Conservation (phyloP, 1,284 basidiomycete species). For the Wallemia hederae region DNA sequence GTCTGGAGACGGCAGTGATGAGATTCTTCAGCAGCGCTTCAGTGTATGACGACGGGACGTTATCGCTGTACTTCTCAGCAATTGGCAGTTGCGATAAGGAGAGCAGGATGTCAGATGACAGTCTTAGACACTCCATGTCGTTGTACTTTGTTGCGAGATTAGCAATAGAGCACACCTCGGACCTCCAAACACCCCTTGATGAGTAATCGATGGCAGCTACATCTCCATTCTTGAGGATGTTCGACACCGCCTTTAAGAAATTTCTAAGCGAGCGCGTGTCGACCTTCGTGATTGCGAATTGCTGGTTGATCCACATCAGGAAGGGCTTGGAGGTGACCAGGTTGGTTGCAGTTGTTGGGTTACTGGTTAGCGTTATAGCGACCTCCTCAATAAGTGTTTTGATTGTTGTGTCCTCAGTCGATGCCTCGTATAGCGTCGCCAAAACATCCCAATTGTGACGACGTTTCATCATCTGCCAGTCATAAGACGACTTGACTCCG, state of each 20-base stretch:
- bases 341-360: slow-evolving; percentile 32
- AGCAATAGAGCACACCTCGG: slow-evolving; percentile 6
- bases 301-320: slow-evolving; percentile 48
- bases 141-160: slow-evolving; percentile 21
- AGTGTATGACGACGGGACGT: slow-evolving; percentile 9
- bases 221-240: slow-evolving; percentile 2
- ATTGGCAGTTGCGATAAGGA: background rate
- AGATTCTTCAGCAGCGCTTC: slow-evolving; percentile 38
- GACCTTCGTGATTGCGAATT: slow-evolving; percentile 18
- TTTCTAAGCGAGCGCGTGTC: background rate
- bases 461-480: slow-evolving; percentile 52
- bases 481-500: slow-evolving; percentile 29
- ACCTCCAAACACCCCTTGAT: background rate
- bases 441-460: slow-evolving; percentile 66
- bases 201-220: background rate
- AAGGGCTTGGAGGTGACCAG: slow-evolving; percentile 37
- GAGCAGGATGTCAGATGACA: background rate
- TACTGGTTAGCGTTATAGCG: slow-evolving; percentile 26
- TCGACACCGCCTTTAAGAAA: background rate
- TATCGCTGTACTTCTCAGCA: background rate
- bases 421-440: slow-evolving; percentile 43
- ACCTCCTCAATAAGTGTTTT: slow-evolving; percentile 38
- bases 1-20: slow-evolving; percentile 14
- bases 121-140: slow-evolving; percentile 13
- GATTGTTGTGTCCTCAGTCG: slow-evolving; percentile 25